Evolutionary conservation across 2,329 filamentous ascomycete genomes (phyloP).

Genomic region (Apiospora phragmitis): DNA sequence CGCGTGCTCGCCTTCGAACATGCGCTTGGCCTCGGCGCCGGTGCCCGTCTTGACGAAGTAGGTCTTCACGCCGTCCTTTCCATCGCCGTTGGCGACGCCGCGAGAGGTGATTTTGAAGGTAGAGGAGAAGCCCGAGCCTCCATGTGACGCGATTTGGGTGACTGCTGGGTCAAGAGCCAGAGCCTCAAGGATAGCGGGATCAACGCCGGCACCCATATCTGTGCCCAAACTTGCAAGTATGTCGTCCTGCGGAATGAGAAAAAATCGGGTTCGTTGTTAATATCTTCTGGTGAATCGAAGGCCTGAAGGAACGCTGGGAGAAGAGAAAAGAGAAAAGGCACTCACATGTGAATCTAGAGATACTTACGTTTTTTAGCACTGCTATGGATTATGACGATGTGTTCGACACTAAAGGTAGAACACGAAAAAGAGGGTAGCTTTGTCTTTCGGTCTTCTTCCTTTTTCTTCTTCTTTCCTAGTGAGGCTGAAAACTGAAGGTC

Average conservation of each 20-base stretch:
- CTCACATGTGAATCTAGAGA: constrained; percentile 6
- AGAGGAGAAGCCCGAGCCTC: constrained; percentile 68
- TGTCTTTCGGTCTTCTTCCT: background rate
- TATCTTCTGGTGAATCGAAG: background rate
- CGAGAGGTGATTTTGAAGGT: constrained; percentile 59
- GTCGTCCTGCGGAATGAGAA: background rate
- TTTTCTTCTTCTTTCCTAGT: background rate
- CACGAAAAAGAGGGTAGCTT: background rate
- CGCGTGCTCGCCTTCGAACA: constrained; percentile 78
- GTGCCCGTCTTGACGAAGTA: constrained; percentile 75
- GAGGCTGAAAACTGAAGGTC: background rate
- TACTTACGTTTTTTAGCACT: background rate
- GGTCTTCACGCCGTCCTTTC: constrained; percentile 38
- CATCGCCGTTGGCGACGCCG: constrained; percentile 30
- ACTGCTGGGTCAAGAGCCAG: constrained; percentile 57
- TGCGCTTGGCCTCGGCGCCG: constrained; percentile 59
- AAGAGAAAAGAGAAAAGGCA: background rate
- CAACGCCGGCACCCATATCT: constrained; percentile 50
- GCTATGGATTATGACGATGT: background rate
- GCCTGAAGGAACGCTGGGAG: background rate
- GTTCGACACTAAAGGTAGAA: background rate
- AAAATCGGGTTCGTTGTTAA: background rate
- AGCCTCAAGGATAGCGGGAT: constrained; percentile 62
- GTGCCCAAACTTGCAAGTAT: background rate
- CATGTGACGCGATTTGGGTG: constrained; percentile 59